Percentiles rank a stretch among this genome's conserved stretches.
phyloP scores from a whole-genome alignment of 257 asterid genomes.

The Petunia secreta region DNA sequence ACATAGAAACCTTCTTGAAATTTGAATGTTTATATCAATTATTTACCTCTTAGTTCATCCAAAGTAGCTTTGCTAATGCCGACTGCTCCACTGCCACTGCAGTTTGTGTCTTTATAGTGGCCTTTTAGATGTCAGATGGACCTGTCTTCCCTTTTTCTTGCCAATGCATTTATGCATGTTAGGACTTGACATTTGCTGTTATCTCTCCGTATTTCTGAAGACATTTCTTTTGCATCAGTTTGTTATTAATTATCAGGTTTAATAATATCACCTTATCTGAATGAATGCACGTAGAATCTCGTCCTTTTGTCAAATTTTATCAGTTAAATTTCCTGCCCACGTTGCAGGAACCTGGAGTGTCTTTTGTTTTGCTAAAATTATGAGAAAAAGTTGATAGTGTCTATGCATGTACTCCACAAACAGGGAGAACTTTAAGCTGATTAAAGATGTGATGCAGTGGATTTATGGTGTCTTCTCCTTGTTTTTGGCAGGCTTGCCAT shows the following conservation, averaged over 20 bases:
- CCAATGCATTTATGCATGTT: slow-evolving; percentile 3
- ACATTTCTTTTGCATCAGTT: slow-evolving; percentile 11
- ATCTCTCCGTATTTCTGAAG: background rate
- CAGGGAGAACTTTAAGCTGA: background rate
- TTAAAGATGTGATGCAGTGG: background rate
- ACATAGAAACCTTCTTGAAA: slow-evolving; percentile 4
- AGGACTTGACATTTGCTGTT: background rate
- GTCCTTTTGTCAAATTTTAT: slow-evolving; percentile 13
- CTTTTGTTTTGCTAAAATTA: background rate
- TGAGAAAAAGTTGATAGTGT: slow-evolving; percentile 1
- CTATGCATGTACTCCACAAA: slow-evolving; percentile 11
- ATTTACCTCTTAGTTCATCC: background rate
- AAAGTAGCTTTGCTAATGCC: background rate
- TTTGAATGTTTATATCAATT: background rate
- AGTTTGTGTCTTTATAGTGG: background rate
- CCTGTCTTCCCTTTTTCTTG: background rate
- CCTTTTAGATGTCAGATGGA: slow-evolving; percentile 8
- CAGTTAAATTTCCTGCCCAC: background rate
- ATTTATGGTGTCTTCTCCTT: slow-evolving; percentile 24
- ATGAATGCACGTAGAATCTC: background rate
- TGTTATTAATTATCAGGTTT: background rate
- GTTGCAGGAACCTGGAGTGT: slow-evolving; percentile 9
- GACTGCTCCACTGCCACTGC: background rate
- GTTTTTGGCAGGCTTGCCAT: slow-evolving; percentile 75
- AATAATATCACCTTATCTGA: background rate